Evolutionary conservation across 2,329 filamentous ascomycete genomes (phyloP), one percentile per base, ranked within the genome.

Genomic region (Xylaria digitata): DNA sequence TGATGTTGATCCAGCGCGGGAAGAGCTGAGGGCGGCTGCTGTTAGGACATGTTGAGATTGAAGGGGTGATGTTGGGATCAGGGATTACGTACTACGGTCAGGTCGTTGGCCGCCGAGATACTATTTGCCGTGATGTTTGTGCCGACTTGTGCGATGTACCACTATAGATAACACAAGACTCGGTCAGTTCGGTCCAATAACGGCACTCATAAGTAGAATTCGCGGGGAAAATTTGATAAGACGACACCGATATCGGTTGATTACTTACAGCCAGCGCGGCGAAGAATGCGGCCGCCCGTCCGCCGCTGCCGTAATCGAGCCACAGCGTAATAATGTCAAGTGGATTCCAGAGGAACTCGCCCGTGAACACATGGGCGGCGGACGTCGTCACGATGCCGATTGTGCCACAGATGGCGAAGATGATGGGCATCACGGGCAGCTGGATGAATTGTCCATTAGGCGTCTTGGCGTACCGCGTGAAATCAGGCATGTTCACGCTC

Each of bases 331-430:
- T 77, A 57, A 86, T 82, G 15, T 82, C 79, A 3, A 85, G 76
- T 0, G 84, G 84, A 68, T 85, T 83, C 84, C 84, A 86, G 58
- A 83, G 73, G 63, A 83, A 80, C 56, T 81, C 71, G 56, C 85
- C 86, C 61, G 85, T 86, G 62, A 86, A 83, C 11, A 83, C 80
- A 42, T 82, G 80, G 26, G 82, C 82, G 8, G 87, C 86, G 0
- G 85, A 86, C 0, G 87, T 85, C 19, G 86, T 85, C 30, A 88
- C 80, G 71, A 89, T 88, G 37, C 88, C 88, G 66, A 86, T 78
- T 2, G 84, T 71, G 48, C 81, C 85, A 75, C 80, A 84, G 66
- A 82, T 76, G 1, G 81, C 84, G 65, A 84, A 83, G 32, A 85
- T 79, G 19, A 83, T 73, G 32, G 84, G 83, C 68, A 86, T 79